Conservation (phyloP, 202 grass and related monocot species). For the Carex sylvatica region DNA sequence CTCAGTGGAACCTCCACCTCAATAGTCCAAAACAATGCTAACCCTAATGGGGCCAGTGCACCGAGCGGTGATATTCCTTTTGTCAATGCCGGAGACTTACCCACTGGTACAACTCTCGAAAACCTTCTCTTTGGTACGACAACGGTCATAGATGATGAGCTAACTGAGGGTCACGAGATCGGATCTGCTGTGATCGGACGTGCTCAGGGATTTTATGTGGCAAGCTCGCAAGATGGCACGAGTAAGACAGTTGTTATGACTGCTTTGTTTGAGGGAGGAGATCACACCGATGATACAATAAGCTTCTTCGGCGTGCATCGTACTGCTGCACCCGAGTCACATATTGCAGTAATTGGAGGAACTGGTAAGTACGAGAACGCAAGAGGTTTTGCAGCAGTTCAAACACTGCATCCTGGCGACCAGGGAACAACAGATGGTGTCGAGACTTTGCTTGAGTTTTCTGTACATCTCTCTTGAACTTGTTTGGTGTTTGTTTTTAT, state of each 20-base stretch:
- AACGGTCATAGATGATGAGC: slow-evolving; percentile 65
- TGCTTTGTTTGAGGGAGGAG: slow-evolving; percentile 48
- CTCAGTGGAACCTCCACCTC: slow-evolving; percentile 33
- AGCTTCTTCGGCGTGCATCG: slow-evolving; percentile 70
- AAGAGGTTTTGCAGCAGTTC: slow-evolving; percentile 59
- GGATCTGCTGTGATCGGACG: slow-evolving; percentile 53
- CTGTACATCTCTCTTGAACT: slow-evolving; percentile 47
- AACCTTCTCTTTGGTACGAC: slow-evolving; percentile 62
- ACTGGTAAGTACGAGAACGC: slow-evolving; percentile 73
- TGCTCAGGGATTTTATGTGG: slow-evolving; percentile 74
- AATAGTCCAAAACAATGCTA: slow-evolving; percentile 47
- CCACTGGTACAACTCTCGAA: slow-evolving; percentile 41
- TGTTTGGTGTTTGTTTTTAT: slow-evolving; percentile 11
- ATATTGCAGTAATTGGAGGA: slow-evolving; percentile 60
- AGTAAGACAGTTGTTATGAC: slow-evolving; percentile 71
- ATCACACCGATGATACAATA: slow-evolving; percentile 44
- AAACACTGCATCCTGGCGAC: slow-evolving; percentile 41
- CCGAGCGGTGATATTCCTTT: slow-evolving; percentile 57
- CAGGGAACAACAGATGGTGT: slow-evolving; percentile 51
- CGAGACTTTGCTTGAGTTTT: slow-evolving; percentile 64
- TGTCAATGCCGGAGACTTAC: slow-evolving; percentile 49
- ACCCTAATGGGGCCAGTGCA: slow-evolving; percentile 36
- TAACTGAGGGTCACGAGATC: slow-evolving; percentile 61
- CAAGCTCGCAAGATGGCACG: slow-evolving; percentile 64
- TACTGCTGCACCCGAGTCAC: slow-evolving; percentile 43